These are phyloP conservation scores for Auricularia sp. DNA, from an alignment of 768 basidiomycete genomes.

Conservation along the genomic window DNA sequence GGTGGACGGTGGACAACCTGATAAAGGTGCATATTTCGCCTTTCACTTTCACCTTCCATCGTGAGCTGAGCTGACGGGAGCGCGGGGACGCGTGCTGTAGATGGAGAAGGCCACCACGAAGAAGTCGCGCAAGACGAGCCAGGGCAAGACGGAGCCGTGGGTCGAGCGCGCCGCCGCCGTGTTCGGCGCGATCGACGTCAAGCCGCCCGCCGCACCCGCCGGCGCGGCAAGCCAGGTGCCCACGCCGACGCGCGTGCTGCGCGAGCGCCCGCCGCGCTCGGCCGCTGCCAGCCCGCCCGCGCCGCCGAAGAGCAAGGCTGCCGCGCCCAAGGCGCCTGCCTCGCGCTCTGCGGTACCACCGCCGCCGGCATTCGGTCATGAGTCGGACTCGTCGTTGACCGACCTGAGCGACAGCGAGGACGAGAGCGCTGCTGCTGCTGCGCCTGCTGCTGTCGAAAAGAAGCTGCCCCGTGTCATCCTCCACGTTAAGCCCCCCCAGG, in stretches of 20 bases:
- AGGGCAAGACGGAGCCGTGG: conserved; percentile 38
- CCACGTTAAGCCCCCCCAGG: conserved; percentile 3
- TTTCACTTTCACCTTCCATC: neutral
- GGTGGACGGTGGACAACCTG: conserved; percentile 62
- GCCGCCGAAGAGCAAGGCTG: conserved; percentile 1
- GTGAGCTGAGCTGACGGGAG: neutral
- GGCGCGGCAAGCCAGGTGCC: conserved; percentile 15
- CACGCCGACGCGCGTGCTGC: conserved; percentile 8
- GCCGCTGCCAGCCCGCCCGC: conserved; percentile 12
- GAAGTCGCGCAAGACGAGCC: conserved; percentile 36
- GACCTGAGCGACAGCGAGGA: neutral
- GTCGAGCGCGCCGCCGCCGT: conserved; percentile 44
- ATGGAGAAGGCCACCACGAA: conserved; percentile 58
- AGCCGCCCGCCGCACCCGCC: conserved; percentile 10
- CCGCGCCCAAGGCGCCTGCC: neutral
- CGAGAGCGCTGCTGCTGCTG: neutral
- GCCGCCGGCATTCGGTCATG: neutral
- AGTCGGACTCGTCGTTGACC: neutral
- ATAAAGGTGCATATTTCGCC: conserved; percentile 34
- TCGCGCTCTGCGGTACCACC: neutral
- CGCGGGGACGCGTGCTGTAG: conserved; percentile 24
- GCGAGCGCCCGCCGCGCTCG: conserved; percentile 8
- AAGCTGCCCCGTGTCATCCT: conserved; percentile 47
- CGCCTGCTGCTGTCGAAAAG: conserved; percentile 18
- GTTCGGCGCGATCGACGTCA: conserved; percentile 35